Evolutionary conservation across 345 rosid species (phyloP), one percentile per base, ranked within the genome.

Genomic region (Orychophragmus violaceus): DNA sequence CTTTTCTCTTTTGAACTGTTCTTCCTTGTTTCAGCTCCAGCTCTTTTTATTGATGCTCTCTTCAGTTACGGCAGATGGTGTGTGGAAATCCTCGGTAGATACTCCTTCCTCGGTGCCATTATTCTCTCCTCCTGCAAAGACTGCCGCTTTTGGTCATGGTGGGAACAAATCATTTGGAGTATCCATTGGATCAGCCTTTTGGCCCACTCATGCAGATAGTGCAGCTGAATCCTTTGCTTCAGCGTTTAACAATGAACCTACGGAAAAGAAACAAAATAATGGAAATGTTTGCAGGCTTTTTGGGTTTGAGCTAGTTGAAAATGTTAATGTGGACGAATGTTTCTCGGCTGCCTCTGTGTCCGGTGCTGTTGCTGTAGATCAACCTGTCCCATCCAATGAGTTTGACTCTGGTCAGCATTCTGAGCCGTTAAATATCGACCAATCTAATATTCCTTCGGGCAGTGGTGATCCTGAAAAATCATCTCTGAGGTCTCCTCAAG

Each of bases 401-500:
- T 83, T 82, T 7, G 89, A 95, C 61, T 86, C 89, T 6, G 80
- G 83, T 67, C 94, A 74, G 78, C 81, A 76, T 54, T 83, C 95
- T 60, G 99, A 85, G 62, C 96, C 90, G 23, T 82, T 87, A 32
- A 79, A 83, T 71, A 51, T 80, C 48, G 76, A 79, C 79, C 83
- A 53, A 14, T 83, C 76, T 63, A 86, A 82, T 75, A 54, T 81
- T 75, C 91, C 94, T 59, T 82, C 86, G 2, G 74, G 62, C 50
- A 82, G 92, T 74, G 82, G 85, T 77, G 98, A 95, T 68, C 86
- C 85, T 35, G 97, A 89, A 73, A 91, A 89, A 66, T 90, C 90
- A 19, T 81, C 86, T 77, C 70, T 81, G 75, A 87, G 87, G 79
- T 89, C 92, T 82, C 84, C 88, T 33, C 91, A 81, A 64, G 96